phyloP scores from a whole-genome alignment of 176 grass and related monocot species.

The Oryza coarctata region DNA sequence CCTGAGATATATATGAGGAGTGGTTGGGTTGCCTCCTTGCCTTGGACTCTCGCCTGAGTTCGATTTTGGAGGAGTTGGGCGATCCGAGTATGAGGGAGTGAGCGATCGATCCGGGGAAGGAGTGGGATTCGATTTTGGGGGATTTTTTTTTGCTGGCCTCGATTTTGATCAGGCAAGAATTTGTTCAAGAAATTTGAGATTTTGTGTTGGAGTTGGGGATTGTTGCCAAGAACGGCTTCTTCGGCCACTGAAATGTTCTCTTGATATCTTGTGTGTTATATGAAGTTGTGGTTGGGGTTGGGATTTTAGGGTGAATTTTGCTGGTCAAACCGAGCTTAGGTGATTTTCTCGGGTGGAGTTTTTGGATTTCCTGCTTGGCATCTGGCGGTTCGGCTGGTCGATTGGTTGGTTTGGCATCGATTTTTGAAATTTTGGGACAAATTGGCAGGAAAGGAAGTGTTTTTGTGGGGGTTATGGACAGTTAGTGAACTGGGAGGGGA shows the following conservation, averaged over 20 bases:
- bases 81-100: background rate
- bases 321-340: background rate
- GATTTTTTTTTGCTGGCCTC: background rate
- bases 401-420: background rate
- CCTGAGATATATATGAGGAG: background rate
- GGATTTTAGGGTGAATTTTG: background rate
- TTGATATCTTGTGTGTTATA: background rate
- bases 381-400: background rate
- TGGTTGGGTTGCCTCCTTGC: background rate
- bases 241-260: background rate
- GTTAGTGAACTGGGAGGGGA: slow-evolving; percentile 8
- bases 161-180: slow-evolving; percentile 22
- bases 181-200: background rate
- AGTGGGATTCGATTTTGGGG: background rate
- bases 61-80: slow-evolving; percentile 5
- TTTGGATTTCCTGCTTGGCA: slow-evolving; percentile 13
- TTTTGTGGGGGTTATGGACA: background rate
- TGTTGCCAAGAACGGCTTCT: background rate
- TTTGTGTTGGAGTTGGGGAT: background rate
- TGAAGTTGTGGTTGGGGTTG: too few species aligned
- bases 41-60: background rate
- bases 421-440: background rate
- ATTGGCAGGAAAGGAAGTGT: background rate
- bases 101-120: background rate
- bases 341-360: background rate